Percentiles rank a stretch among this genome's conserved stretches.
Evolutionary conservation across 129 eudicot genomes (phyloP).

Genomic region (Arctium lappa): DNA sequence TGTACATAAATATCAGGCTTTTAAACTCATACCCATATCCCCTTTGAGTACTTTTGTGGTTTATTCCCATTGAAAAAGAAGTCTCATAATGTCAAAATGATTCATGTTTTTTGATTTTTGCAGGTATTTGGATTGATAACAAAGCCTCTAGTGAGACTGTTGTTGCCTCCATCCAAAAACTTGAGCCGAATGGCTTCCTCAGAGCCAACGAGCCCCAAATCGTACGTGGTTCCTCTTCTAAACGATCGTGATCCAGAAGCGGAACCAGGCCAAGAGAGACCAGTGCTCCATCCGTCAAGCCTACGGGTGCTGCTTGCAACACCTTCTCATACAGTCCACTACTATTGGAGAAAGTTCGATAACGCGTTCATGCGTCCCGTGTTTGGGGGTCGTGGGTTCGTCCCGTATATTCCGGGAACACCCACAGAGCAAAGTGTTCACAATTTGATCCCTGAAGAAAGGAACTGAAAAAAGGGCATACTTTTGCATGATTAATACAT

Average conservation of each 20-base stretch:
- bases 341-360: conserved; percentile 79
- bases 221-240: conserved; percentile 46
- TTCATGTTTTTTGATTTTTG: not conserved
- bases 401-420: conserved; percentile 60
- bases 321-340: conserved; percentile 69
- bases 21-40: too few relatives aligned
- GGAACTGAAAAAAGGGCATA: not conserved
- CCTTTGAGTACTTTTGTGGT: too few relatives aligned
- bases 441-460: conserved; percentile 30
- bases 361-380: conserved; percentile 81
- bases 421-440: conserved; percentile 52
- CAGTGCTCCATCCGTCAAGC: conserved; percentile 24
- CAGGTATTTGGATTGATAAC: conserved; percentile 82
- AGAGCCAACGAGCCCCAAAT: conserved; percentile 52
- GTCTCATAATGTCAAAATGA: not conserved
- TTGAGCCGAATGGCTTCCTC: conserved; percentile 35
- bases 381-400: conserved; percentile 86
- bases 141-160: conserved; percentile 58
- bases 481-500: not conserved
- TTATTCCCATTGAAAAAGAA: not conserved
- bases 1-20: too few relatives aligned
- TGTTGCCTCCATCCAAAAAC: conserved; percentile 40
- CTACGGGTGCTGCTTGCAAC: conserved; percentile 58
- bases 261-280: conserved; percentile 14
- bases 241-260: conserved; percentile 33